phyloP scores from a whole-genome alignment of 371 early-diverging fungal species.

The Mucor circinelloides region DNA sequence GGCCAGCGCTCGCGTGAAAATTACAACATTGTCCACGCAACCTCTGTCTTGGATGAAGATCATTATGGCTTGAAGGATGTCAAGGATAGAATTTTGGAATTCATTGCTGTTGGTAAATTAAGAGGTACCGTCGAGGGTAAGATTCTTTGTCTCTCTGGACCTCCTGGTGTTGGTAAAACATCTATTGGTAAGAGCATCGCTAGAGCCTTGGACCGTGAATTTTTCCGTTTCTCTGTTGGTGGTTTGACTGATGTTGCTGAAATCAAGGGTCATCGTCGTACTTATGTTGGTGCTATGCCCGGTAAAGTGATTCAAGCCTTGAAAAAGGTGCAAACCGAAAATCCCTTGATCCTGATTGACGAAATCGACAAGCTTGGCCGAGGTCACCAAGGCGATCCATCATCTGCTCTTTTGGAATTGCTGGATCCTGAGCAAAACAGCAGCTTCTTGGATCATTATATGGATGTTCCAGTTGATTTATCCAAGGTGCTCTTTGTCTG shows the following conservation, averaged over 20 bases:
- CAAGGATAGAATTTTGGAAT: conserved; percentile 97
- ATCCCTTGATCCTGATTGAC: conserved; percentile 96
- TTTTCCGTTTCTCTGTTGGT: conserved; percentile 96
- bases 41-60: conserved; percentile 90
- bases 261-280: conserved; percentile 97
- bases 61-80: conserved; percentile 99
- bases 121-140: conserved; percentile 95
- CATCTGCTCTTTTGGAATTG: conserved; percentile 93
- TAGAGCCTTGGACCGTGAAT: conserved; percentile 90
- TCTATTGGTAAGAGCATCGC: conserved; percentile 98
- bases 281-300: conserved; percentile 99
- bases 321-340: conserved; percentile 96
- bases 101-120: conserved; percentile 97
- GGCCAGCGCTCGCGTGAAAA: conserved; percentile 88
- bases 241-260: conserved; percentile 97
- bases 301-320: conserved; percentile 98
- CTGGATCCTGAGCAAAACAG: conserved; percentile 97
- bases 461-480: conserved; percentile 97
- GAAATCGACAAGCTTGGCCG: conserved; percentile 98
- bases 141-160: conserved; percentile 94
- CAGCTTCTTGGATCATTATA: conserved; percentile 97
- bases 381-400: conserved; percentile 96
- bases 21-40: conserved; percentile 85
- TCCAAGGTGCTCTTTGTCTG: conserved; percentile 97
- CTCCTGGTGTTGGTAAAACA: conserved; percentile 98